These are phyloP conservation scores for Jackrogersella multiformis DNA, from an alignment of 495 filamentous ascomycete genomes.

Conservation along the genomic window DNA sequence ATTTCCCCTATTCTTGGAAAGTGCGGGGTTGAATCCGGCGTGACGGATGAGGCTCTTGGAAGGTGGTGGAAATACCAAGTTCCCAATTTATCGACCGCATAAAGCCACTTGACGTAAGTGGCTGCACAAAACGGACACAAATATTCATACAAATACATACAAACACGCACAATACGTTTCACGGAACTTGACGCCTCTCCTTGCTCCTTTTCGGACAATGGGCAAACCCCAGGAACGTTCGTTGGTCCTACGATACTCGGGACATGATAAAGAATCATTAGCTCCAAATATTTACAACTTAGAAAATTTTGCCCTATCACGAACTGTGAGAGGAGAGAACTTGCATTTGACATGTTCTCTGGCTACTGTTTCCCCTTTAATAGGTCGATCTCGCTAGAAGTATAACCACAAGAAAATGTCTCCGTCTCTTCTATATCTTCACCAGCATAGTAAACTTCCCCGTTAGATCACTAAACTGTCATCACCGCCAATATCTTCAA, in stretches of 20 bases:
- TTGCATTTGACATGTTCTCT: slow-evolving; percentile 2
- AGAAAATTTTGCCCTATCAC: slow-evolving; percentile 7
- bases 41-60: slow-evolving; percentile 43
- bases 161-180: slow-evolving; percentile 28
- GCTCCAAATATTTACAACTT: slow-evolving; percentile 22
- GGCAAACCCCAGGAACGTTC: slow-evolving; percentile 28
- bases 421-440: slow-evolving; percentile 26
- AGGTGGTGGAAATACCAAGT: slow-evolving; percentile 11
- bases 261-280: slow-evolving; percentile 10
- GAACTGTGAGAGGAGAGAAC: neutral
- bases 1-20: slow-evolving; percentile 32
- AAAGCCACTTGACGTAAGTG: slow-evolving; percentile 22
- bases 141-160: neutral
- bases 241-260: slow-evolving; percentile 20
- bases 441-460: slow-evolving; percentile 26
- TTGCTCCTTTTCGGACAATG: slow-evolving; percentile 25
- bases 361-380: neutral
- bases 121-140: neutral
- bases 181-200: slow-evolving; percentile 23
- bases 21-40: slow-evolving; percentile 42
- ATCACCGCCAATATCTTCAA: neutral
- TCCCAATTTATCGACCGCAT: slow-evolving; percentile 14
- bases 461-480: slow-evolving; percentile 3
- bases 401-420: slow-evolving; percentile 2
- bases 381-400: slow-evolving; percentile 3